phyloP scores from a whole-genome alignment of 208 protist species.

The Leptomonas seymouri region DNA sequence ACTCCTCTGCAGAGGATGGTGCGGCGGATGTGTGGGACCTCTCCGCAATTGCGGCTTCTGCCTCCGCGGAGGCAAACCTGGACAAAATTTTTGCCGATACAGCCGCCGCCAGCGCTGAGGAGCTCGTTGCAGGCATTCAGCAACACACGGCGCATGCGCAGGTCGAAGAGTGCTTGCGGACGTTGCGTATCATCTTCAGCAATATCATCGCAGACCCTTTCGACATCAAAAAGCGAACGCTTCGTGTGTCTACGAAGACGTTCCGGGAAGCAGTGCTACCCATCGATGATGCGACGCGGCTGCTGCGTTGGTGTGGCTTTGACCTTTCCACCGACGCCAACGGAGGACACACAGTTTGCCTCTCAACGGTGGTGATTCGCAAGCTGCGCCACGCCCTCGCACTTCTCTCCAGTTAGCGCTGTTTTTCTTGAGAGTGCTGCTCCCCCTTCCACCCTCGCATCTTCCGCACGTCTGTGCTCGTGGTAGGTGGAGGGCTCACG shows the following conservation, averaged over 20 bases:
- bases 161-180: conserved; percentile 36
- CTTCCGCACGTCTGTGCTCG: conserved; percentile 1
- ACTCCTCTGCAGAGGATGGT: neutral
- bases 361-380: conserved; percentile 66
- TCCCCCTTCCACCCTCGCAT: neutral
- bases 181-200: conserved; percentile 60
- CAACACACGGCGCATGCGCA: conserved; percentile 21
- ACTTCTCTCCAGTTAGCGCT: conserved; percentile 7
- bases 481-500: no score
- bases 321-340: conserved; percentile 48
- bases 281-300: conserved; percentile 43
- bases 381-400: conserved; percentile 38
- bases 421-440: neutral
- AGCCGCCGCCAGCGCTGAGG: conserved; percentile 9
- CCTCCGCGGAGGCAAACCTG: conserved; percentile 24
- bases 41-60: conserved; percentile 17
- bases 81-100: conserved; percentile 37
- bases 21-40: conserved; percentile 46
- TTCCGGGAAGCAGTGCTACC: conserved; percentile 59
- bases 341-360: conserved; percentile 42
- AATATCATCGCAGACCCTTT: conserved; percentile 73
- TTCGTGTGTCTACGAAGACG: conserved; percentile 56
- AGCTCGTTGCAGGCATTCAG: conserved; percentile 36
- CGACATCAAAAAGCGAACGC: conserved; percentile 65
- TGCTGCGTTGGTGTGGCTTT: conserved; percentile 74